phyloP scores from a whole-genome alignment of 768 basidiomycete genomes.

The Naematelia aurantialba region DNA sequence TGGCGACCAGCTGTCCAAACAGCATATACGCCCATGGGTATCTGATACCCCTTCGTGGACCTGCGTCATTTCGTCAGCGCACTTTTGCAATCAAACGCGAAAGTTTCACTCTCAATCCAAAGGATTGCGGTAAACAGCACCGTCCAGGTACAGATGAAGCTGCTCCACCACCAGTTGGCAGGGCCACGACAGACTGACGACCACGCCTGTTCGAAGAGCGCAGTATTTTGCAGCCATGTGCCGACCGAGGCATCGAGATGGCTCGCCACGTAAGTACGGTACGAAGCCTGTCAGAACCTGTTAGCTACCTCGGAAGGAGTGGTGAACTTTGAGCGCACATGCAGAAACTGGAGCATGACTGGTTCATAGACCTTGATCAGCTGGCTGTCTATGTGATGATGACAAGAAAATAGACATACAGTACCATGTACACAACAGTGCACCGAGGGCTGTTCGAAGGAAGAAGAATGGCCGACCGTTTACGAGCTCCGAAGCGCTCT shows the following conservation, averaged over 20 bases:
- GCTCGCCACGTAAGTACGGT: constrained; percentile 53
- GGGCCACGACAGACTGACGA: constrained; percentile 54
- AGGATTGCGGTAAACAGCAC: constrained; percentile 37
- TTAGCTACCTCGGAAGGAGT: not conserved
- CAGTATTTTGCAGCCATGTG: constrained; percentile 58
- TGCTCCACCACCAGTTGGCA: constrained; percentile 66
- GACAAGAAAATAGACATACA: constrained; percentile 51
- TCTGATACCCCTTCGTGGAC: constrained; percentile 53
- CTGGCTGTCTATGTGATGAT: not conserved
- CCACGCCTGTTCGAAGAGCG: constrained; percentile 64
- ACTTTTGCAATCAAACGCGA: not conserved
- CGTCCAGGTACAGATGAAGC: constrained; percentile 44
- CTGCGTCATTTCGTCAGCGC: constrained; percentile 18
- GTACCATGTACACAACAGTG: constrained; percentile 55
- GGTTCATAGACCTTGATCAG: not conserved
- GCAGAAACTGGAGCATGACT: constrained; percentile 58
- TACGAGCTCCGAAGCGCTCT: constrained; percentile 20
- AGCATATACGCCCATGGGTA: constrained; percentile 67
- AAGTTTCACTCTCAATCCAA: constrained; percentile 55
- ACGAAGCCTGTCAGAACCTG: constrained; percentile 53
- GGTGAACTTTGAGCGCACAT: constrained; percentile 39
- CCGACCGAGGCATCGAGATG: constrained; percentile 44
- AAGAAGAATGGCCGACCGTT: constrained; percentile 44
- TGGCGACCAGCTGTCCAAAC: constrained; percentile 68
- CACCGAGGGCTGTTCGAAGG: constrained; percentile 51